phyloP scores from a whole-genome alignment of 208 protist genomes.

The Acanthamoeba healyi region DNA sequence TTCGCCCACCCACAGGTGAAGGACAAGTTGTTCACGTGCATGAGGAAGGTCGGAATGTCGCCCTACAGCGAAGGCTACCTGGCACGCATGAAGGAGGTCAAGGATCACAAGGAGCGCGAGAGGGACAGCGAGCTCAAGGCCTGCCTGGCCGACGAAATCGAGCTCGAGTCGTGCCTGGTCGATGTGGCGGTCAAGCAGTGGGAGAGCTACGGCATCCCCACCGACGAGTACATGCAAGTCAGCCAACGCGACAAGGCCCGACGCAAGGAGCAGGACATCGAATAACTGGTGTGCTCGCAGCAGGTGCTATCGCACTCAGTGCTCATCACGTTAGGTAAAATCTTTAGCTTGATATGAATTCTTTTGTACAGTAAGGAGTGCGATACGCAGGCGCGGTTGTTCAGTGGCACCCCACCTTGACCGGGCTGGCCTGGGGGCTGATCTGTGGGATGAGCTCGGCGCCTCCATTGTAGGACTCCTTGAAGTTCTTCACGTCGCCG shows the following conservation, averaged over 20 bases:
- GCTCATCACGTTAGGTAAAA: no score
- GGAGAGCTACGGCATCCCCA: slow-evolving; percentile 50
- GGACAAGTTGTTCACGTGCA: slow-evolving; percentile 51
- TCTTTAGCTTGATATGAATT: no score
- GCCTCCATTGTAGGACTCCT: slow-evolving; percentile 19
- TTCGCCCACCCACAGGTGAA: not conserved
- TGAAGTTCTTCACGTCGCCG: slow-evolving; percentile 56
- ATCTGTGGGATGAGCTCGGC: not conserved
- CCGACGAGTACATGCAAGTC: slow-evolving; percentile 2
- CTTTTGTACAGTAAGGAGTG: no score
- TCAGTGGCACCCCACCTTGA: slow-evolving; percentile 53
- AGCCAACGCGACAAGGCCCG: slow-evolving; percentile 39
- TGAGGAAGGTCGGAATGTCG: slow-evolving; percentile 12
- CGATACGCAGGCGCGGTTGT: not conserved
- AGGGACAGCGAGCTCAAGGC: slow-evolving; percentile 23
- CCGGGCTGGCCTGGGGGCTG: not conserved
- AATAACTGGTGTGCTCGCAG: no score
- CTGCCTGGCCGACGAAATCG: slow-evolving; percentile 4
- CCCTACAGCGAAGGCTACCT: not conserved
- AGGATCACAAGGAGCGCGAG: slow-evolving; percentile 32
- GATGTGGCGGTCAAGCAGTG: slow-evolving; percentile 44
- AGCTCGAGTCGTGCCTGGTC: slow-evolving; percentile 24
- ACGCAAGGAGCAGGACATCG: slow-evolving; percentile 17
- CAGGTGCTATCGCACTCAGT: no score
- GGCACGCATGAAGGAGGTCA: not conserved